Evolutionary conservation across 441 rosid species (phyloP).

Genomic region (Gossypium trilobum): DNA sequence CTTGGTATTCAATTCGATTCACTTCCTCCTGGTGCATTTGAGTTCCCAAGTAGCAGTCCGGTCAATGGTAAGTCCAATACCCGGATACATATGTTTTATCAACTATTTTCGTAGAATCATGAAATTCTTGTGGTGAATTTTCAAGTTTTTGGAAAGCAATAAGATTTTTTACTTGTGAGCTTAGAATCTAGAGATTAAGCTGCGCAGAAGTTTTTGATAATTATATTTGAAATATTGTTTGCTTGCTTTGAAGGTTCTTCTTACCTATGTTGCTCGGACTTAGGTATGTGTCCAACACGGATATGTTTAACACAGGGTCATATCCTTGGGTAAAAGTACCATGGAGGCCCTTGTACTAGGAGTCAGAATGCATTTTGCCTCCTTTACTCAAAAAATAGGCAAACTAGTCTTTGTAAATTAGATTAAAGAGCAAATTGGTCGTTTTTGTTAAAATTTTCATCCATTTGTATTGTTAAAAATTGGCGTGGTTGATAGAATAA

Average conservation of each 20-base stretch:
- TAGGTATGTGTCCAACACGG: background rate
- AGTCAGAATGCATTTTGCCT: no score
- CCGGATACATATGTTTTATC: background rate
- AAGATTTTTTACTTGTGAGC: background rate
- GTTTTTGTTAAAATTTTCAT: no score
- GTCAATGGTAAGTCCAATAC: slow-evolving; percentile 42
- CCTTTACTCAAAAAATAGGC: no score
- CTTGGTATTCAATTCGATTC: slow-evolving; percentile 64
- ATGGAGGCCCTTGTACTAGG: no score
- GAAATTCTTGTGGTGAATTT: background rate
- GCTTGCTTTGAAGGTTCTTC: background rate
- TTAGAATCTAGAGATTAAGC: background rate
- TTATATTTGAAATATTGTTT: background rate
- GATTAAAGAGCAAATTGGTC: no score
- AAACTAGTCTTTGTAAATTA: no score
- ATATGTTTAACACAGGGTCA: background rate
- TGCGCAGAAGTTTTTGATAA: background rate
- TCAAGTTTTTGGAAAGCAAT: background rate
- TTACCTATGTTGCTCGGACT: background rate
- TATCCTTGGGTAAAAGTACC: no score
- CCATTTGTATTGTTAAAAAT: no score
- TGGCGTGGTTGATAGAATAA: no score
- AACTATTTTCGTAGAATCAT: background rate
- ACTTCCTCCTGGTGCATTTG: slow-evolving; percentile 83
- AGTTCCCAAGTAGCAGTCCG: slow-evolving; percentile 38